A percentile compares a stretch with the other conserved stretches of the same genome.
These are phyloP conservation scores for Lentinula aciculospora DNA, from an alignment of 768 basidiomycete species.

Conservation along the genomic window DNA sequence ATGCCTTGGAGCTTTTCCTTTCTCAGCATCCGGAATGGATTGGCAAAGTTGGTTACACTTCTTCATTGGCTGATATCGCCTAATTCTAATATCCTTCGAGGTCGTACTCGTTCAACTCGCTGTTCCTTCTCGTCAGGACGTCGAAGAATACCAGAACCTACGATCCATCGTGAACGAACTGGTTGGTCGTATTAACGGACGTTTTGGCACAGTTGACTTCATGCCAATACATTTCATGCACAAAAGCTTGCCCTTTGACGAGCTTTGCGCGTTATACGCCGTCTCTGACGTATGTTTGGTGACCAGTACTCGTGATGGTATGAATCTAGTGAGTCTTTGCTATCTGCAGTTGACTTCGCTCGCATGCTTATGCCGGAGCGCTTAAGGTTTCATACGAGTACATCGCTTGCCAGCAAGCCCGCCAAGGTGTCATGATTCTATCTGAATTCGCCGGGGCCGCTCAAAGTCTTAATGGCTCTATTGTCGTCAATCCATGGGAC, in stretches of 20 bases:
- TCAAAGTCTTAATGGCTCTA: constrained; percentile 89
- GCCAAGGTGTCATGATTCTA: constrained; percentile 95
- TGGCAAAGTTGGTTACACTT: constrained; percentile 62
- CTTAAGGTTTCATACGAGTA: constrained; percentile 96
- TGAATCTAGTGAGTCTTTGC: constrained; percentile 83
- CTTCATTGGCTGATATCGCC: background rate
- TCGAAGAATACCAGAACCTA: constrained; percentile 98
- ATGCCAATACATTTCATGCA: constrained; percentile 99
- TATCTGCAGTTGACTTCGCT: constrained; percentile 4
- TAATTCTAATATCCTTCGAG: constrained; percentile 27
- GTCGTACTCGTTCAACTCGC: constrained; percentile 96
- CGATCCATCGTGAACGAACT: constrained; percentile 95
- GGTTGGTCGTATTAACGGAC: constrained; percentile 96
- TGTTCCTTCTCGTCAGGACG: constrained; percentile 95
- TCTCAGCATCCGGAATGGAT: constrained; percentile 99
- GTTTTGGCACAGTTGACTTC: constrained; percentile 98
- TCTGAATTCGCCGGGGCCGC: constrained; percentile 99
- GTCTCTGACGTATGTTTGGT: constrained; percentile 95
- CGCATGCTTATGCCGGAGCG: constrained; percentile 13
- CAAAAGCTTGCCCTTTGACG: constrained; percentile 88
- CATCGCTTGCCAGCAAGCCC: constrained; percentile 88
- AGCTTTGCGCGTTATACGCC: constrained; percentile 96
- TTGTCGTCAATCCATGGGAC: constrained; percentile 99
- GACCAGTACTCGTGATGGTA: constrained; percentile 92
- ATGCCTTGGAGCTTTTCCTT: constrained; percentile 94